phyloP scores from a whole-genome alignment of 2,329 filamentous ascomycete species.

The Coccinonectria pachysandricola region DNA sequence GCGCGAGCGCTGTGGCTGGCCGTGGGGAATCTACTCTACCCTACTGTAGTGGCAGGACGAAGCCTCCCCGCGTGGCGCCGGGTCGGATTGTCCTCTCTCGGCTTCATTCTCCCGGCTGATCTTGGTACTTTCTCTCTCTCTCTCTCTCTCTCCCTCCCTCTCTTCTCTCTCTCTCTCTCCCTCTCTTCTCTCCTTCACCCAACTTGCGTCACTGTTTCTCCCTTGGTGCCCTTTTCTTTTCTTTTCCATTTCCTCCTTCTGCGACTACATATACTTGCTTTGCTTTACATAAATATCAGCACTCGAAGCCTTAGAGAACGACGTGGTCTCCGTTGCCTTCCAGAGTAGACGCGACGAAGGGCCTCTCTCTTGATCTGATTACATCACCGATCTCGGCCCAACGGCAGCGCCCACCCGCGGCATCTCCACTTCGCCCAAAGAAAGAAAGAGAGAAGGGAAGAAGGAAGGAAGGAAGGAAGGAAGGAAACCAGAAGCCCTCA shows the following conservation, averaged over 20 bases:
- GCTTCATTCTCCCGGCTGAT: neutral
- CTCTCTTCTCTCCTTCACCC: neutral
- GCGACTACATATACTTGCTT: neutral
- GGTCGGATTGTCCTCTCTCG: slow-evolving; percentile 1
- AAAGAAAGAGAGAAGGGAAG: no score
- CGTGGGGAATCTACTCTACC: no score
- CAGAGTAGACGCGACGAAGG: no score
- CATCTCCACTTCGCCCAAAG: no score
- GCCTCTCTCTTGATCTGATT: no score
- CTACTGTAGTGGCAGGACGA: no score
- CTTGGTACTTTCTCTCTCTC: slow-evolving; percentile 1
- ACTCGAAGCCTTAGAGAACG: slow-evolving; percentile 2
- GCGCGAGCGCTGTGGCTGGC: no score
- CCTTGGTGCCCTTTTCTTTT: no score
- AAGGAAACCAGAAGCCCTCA: no score
- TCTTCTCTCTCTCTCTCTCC: neutral
- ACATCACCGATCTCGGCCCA: slow-evolving; percentile 14
- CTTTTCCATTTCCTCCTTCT: neutral
- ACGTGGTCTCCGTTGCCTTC: slow-evolving; percentile 9
- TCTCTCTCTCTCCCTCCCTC: neutral
- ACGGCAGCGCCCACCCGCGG: slow-evolving; percentile 7
- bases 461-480: no score
- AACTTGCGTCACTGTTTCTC: slow-evolving; percentile 1
- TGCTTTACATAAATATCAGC: neutral
- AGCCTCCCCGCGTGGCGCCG: no score